A percentile compares a stretch with the other conserved stretches of the same genome.
These are phyloP conservation scores for Thelonectria olida DNA, from an alignment of 2,329 filamentous ascomycete species.

Conservation along the genomic window DNA sequence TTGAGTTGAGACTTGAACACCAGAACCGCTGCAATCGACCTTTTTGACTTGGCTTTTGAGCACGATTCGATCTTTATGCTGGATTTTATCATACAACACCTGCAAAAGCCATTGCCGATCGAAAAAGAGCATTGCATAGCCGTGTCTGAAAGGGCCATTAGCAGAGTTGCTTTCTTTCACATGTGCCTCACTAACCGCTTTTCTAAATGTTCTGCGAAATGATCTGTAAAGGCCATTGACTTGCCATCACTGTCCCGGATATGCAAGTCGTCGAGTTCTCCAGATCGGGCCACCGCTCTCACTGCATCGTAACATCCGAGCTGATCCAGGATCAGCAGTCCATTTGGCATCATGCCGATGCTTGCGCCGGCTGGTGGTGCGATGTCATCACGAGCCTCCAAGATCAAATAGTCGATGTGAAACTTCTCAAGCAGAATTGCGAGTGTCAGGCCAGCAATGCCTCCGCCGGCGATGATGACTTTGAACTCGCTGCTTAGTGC, in stretches of 20 bases:
- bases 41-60: slow-evolving; percentile 24
- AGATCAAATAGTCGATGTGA: slow-evolving; percentile 57
- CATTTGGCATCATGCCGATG: slow-evolving; percentile 56
- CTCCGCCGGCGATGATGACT: slow-evolving; percentile 54
- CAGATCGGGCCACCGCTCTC: no score
- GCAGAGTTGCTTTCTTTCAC: background rate
- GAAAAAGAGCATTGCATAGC: slow-evolving; percentile 46
- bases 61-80: slow-evolving; percentile 39
- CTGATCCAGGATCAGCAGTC: slow-evolving; percentile 58
- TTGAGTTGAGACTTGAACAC: slow-evolving; percentile 41
- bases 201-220: slow-evolving; percentile 4
- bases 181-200: background rate
- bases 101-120: slow-evolving; percentile 47
- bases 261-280: no score
- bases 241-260: no score
- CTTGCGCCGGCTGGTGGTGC: slow-evolving; percentile 57
- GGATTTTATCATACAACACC: slow-evolving; percentile 45
- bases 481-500: no score
- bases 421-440: slow-evolving; percentile 51
- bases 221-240: background rate
- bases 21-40: slow-evolving; percentile 15
- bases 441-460: slow-evolving; percentile 51
- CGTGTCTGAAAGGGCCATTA: slow-evolving; percentile 22
- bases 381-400: slow-evolving; percentile 54
- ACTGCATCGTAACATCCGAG: slow-evolving; percentile 47